A percentile compares a stretch with the other conserved stretches of the same genome.
These are phyloP conservation scores for Bryoerythrophyllum caledonicum DNA, from an alignment of 225 moss, liverwort and hornwort genomes.

Conservation along the genomic window DNA sequence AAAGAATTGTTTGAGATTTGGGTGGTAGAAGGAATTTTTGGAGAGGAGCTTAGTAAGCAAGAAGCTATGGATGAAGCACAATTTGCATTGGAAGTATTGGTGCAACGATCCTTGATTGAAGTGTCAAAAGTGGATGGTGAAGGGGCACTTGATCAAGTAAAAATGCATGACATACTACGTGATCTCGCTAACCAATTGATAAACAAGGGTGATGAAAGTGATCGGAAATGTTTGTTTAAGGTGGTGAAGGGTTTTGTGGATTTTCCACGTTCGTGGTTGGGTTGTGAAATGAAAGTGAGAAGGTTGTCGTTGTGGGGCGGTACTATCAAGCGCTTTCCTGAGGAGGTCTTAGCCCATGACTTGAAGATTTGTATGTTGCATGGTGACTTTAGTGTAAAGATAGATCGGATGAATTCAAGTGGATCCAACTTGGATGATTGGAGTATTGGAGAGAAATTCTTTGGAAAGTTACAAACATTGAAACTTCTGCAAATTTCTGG, in stretches of 20 bases:
- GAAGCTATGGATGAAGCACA: not conserved
- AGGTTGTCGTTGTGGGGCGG: not conserved
- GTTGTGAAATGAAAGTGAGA: not conserved
- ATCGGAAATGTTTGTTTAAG: not conserved
- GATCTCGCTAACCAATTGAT: not conserved
- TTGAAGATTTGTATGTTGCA: not conserved
- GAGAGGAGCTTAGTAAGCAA: not conserved
- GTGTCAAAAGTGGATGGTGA: no score
- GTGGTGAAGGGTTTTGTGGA: no score
- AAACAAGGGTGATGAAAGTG: not conserved
- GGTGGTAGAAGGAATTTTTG: not conserved
- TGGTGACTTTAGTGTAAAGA: accelerated
- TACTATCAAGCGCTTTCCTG: no score
- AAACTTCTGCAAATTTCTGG: not conserved
- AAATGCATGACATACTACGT: not conserved
- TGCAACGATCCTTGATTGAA: not conserved
- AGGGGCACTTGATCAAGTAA: not conserved
- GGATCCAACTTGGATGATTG: no score
- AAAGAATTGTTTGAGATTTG: not conserved
- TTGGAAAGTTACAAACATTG: not conserved
- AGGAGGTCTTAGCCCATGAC: no score
- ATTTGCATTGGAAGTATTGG: not conserved
- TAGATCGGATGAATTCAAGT: not conserved
- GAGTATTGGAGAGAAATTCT: not conserved
- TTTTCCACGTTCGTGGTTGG: not conserved